Evolutionary conservation across 768 basidiomycete species (phyloP).

Genomic region (Coprinellus micaceus): DNA sequence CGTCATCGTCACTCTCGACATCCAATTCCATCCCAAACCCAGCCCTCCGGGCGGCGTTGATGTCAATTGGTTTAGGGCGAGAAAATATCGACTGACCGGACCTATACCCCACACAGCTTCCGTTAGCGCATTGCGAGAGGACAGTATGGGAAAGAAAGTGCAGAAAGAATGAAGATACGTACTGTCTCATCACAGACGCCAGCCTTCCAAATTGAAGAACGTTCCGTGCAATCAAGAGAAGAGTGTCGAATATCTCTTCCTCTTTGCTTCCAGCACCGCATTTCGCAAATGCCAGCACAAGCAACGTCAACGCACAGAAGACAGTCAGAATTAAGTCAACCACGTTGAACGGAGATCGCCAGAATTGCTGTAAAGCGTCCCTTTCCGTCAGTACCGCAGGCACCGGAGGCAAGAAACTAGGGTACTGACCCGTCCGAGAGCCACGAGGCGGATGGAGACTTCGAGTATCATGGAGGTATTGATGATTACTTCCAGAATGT

Average conservation of each 20-base stretch:
- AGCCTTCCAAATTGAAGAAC: conserved; percentile 89
- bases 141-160: conserved; percentile 6
- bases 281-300: conserved; percentile 85
- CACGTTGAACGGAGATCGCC: conserved; percentile 90
- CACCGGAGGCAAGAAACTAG: neutral
- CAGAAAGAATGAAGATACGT: conserved; percentile 28
- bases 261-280: conserved; percentile 82
- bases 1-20: conserved; percentile 61
- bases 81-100: conserved; percentile 89
- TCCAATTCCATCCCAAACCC: conserved; percentile 72
- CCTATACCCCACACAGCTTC: conserved; percentile 32
- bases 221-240: conserved; percentile 89
- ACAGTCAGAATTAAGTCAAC: conserved; percentile 84
- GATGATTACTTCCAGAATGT: conserved; percentile 83
- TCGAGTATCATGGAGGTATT: conserved; percentile 92
- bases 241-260: conserved; percentile 91
- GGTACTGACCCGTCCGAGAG: conserved; percentile 80
- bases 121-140: conserved; percentile 9
- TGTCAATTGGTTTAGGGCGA: conserved; percentile 81
- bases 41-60: conserved; percentile 63
- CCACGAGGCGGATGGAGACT: conserved; percentile 87
- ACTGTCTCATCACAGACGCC: conserved; percentile 93
- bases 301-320: conserved; percentile 86
- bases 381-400: neutral
- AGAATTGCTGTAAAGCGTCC: conserved; percentile 82